Percentiles rank a stretch among this genome's conserved stretches.
Evolutionary conservation across 73 alveolate genomes (phyloP).

Genomic region (Paramecium sonneborni): DNA sequence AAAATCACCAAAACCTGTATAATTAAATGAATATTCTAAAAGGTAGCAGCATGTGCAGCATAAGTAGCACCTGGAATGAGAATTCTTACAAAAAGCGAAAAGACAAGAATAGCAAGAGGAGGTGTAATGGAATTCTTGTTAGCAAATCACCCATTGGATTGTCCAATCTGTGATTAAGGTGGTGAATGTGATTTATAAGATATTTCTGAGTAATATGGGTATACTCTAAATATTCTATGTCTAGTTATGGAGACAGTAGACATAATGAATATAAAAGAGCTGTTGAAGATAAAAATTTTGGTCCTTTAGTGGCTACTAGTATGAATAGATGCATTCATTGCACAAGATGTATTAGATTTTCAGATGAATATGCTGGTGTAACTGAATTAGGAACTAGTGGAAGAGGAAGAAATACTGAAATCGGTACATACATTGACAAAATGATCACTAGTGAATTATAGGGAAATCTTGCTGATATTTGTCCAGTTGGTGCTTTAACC

Average conservation of each 20-base stretch:
- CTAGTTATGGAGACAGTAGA: slow-evolving; percentile 77
- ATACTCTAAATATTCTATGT: background rate
- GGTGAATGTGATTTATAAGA: slow-evolving; percentile 96
- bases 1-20: slow-evolving; percentile 84
- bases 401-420: slow-evolving; percentile 87
- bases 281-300: slow-evolving; percentile 89
- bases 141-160: slow-evolving; percentile 95
- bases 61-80: slow-evolving; percentile 91
- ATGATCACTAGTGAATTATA: slow-evolving; percentile 88
- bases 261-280: slow-evolving; percentile 90
- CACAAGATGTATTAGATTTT: slow-evolving; percentile 89
- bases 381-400: slow-evolving; percentile 85
- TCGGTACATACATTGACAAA: slow-evolving; percentile 87
- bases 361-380: slow-evolving; percentile 89
- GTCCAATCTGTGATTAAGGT: slow-evolving; percentile 96
- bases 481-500: slow-evolving; percentile 96
- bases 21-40: background rate
- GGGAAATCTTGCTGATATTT: slow-evolving; percentile 87
- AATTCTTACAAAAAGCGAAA: slow-evolving; percentile 84
- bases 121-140: slow-evolving; percentile 93
- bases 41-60: slow-evolving; percentile 86
- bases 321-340: slow-evolving; percentile 95
- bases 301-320: slow-evolving; percentile 86
- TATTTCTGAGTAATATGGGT: slow-evolving; percentile 85
- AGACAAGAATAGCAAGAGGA: slow-evolving; percentile 91